Evolutionary conservation across 148 eudicot genomes (phyloP), one percentile per base, ranked within the genome.

Genomic region (Oxyria digyna): DNA sequence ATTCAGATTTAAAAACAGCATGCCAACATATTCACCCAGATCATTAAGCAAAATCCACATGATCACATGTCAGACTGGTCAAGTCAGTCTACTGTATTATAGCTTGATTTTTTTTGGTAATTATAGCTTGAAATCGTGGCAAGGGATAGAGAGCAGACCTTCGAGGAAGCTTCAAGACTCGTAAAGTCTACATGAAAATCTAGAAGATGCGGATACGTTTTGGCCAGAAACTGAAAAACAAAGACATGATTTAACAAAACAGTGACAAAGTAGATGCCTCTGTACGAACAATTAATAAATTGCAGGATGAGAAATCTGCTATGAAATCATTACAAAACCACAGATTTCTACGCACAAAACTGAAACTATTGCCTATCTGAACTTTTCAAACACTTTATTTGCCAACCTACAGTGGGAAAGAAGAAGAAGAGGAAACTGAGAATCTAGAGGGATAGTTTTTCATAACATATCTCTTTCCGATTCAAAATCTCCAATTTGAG

Each of bases 91-190:
- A 55, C 4, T 10, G 14, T 54, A 54, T 24, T 54, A 54, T 26
- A 24, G 13, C 13, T 50, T 50, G 11, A 54, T n/a, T n/a, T n/a
- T n/a, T n/a, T n/a, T n/a, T n/a, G n/a, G n/a, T n/a, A n/a, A n/a
- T n/a, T n/a, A n/a, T n/a, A n/a, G n/a, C n/a, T n/a, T n/a, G n/a
- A 24, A 5, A 26, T 11, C 10, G 62, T 54, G 11, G 27, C 29
- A 54, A 23, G 62, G 1, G 31, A 54, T 46, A 52, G 6, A 54
- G 62, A 54, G 32, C 29, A 54, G 62, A 89, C 98, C 96, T 89
- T 92, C 32, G 97, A 71, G 75, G 93, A 87, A 67, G 89, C 79
- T 80, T 92, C 97, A 67, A 92, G 81, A 81, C 79, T 87, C 59
- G 75, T 31, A 78, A 89, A 78, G 78, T 89, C 93, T 71, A 69